phyloP scores from a whole-genome alignment of 2,329 filamentous ascomycete genomes.

The Penicillium hordei region DNA sequence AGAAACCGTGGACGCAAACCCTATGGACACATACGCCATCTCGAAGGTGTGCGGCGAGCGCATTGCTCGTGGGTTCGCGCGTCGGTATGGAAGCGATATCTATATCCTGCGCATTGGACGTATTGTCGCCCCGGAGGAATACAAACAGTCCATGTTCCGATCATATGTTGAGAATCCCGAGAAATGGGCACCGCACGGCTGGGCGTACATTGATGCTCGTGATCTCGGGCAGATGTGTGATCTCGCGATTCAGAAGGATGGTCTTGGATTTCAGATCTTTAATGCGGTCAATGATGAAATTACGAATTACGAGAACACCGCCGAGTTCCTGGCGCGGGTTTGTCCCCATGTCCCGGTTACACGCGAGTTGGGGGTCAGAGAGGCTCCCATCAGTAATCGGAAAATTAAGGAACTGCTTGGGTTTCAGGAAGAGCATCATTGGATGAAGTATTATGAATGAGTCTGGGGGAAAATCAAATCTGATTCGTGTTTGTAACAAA shows the following conservation, averaged over 20 bases:
- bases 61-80: constrained; percentile 57
- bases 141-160: constrained; percentile 52
- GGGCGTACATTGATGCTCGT: constrained; percentile 63
- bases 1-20: constrained; percentile 60
- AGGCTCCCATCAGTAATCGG: constrained; percentile 61
- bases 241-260: constrained; percentile 53
- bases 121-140: constrained; percentile 63
- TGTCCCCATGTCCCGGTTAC: constrained; percentile 54
- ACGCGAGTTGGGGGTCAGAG: constrained; percentile 57
- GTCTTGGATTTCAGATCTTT: constrained; percentile 63
- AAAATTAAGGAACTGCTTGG: constrained; percentile 61
- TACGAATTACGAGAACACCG: constrained; percentile 53
- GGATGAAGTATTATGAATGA: constrained; percentile 23
- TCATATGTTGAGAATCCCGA: constrained; percentile 52
- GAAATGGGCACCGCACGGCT: constrained; percentile 57
- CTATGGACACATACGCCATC: constrained; percentile 63
- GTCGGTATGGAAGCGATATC: constrained; percentile 57
- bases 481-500: not conserved
- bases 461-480: not conserved
- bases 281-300: constrained; percentile 65
- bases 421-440: constrained; percentile 56
- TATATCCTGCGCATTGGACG: constrained; percentile 63
- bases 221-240: constrained; percentile 64
- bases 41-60: constrained; percentile 61
- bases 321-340: constrained; percentile 52